phyloP scores from a whole-genome alignment of 2,329 filamentous ascomycete genomes.

The Claviceps sp. region DNA sequence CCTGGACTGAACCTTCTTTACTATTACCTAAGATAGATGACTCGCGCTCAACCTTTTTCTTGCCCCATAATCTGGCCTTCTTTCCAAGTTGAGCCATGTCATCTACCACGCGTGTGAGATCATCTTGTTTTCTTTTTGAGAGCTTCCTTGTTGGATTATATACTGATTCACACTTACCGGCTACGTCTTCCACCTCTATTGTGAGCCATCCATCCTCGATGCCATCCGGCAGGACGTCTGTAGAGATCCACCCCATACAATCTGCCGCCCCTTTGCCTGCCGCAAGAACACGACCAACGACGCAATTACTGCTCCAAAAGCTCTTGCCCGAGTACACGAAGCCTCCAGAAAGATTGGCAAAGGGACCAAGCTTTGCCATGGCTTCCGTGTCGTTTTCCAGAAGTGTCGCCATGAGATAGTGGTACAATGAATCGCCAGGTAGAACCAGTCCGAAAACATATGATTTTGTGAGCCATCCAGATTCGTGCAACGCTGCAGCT shows the following conservation, averaged over 20 bases:
- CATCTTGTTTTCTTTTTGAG: neutral
- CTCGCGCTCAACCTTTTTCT: slow-evolving; percentile 43
- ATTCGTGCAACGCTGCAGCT: slow-evolving; percentile 42
- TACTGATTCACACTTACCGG: slow-evolving; percentile 26
- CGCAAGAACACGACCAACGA: slow-evolving; percentile 51
- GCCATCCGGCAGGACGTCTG: slow-evolving; percentile 39
- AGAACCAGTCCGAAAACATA: slow-evolving; percentile 53
- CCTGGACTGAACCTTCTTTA: slow-evolving; percentile 38
- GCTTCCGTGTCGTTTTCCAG: slow-evolving; percentile 51
- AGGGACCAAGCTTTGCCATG: slow-evolving; percentile 42
- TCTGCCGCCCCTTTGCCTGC: slow-evolving; percentile 48
- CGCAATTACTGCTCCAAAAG: slow-evolving; percentile 55
- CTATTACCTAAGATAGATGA: slow-evolving; percentile 47
- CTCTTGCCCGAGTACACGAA: slow-evolving; percentile 51
- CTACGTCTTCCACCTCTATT: slow-evolving; percentile 40
- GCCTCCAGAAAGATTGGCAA: slow-evolving; percentile 49
- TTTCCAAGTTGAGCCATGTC: slow-evolving; percentile 36
- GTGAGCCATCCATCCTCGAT: slow-evolving; percentile 45
- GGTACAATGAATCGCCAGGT: slow-evolving; percentile 48
- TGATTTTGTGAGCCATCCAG: slow-evolving; percentile 55
- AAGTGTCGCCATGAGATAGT: slow-evolving; percentile 52
- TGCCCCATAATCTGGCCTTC: slow-evolving; percentile 48
- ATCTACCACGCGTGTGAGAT: slow-evolving; percentile 19
- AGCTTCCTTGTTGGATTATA: neutral
- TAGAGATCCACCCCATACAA: slow-evolving; percentile 57